Percentiles rank a stretch among this genome's conserved stretches.
Conservation (phyloP, 371 early-diverging fungal species). For the Dichotomocladium elegans region DNA sequence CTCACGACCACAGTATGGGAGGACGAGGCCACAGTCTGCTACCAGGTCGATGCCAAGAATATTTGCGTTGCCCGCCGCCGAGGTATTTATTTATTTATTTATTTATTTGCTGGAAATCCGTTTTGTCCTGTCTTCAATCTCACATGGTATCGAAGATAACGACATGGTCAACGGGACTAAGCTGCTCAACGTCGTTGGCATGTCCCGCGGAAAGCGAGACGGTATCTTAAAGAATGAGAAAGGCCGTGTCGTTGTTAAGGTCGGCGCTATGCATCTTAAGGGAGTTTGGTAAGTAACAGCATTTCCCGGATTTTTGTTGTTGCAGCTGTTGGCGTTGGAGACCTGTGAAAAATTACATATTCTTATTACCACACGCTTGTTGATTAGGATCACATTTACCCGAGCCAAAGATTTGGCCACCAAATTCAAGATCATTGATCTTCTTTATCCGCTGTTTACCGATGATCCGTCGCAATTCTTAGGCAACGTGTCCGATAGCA, state of each 20-base stretch:
- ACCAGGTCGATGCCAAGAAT: conserved; percentile 76
- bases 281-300: conserved; percentile 71
- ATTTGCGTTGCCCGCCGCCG: conserved; percentile 78
- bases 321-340: background rate
- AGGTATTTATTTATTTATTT: no score
- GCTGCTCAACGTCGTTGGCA: conserved; percentile 79
- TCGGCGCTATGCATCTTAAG: conserved; percentile 86
- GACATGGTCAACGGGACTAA: conserved; percentile 87
- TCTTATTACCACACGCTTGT: background rate
- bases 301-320: background rate
- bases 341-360: background rate
- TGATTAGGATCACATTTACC: conserved; percentile 59
- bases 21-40: conserved; percentile 76
- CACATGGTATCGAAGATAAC: conserved; percentile 47
- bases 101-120: no score
- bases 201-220: conserved; percentile 88
- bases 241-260: conserved; percentile 81
- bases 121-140: background rate
- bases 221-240: conserved; percentile 86
- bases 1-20: conserved; percentile 82
- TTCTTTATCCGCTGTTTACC: conserved; percentile 72
- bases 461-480: conserved; percentile 56
- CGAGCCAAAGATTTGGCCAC: conserved; percentile 70
- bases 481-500: conserved; percentile 1
- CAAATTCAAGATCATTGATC: conserved; percentile 67